Base-by-base conservation (phyloP, 2,329 filamentous ascomycete species). In the Fusarium illudens region DNA sequence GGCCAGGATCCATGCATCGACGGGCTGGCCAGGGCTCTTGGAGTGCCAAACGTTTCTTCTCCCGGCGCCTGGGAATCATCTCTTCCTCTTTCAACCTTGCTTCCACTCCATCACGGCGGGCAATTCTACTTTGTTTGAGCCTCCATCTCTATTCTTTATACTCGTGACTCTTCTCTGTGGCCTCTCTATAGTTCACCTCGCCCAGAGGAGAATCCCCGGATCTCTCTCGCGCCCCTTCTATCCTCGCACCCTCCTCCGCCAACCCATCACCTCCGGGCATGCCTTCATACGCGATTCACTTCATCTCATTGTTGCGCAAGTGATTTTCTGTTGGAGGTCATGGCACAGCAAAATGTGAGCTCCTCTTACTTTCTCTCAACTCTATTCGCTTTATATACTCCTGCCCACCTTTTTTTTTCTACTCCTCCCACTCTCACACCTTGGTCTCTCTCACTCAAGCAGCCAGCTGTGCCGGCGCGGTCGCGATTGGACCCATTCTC, bases 331-430 rank as follows among this genome's bases (percentile, higher is more conserved):
- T 62, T 74, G 74, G 53, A 70, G 75, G 75, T 70, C 75, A 80
- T 80, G 79, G 79, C 78, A 68, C 79, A 79, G 71, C 76, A 77
- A 74, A 79, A 73, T 78, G 79, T 80, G 63, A 75, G 78, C 71
- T 17, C 52, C 53, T 32, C 42, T 49, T 57, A 51, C 56, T 39
- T 58, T 57, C 60, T 42, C 58, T 56, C 44, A 54, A 51, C 58
- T 67, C 60, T 57, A 68, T 64, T 72, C 64, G 60, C 56, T 63
- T 67, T 44, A 62, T 25, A 44, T 15, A 44, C 39, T 44, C 60
- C 54, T 49, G 44, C 64, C 44, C 56, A 48, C 44, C 19, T 53
- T 39, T 65, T 64, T 62, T 53, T 66, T 57, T 60, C 62, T 42
- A 57, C 44, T 67, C 51, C 58, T 34, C 17, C 15, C 60, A 46